Conservation (phyloP, 2,329 filamentous ascomycete genomes). For the Chrysosphaeria jannelii region DNA sequence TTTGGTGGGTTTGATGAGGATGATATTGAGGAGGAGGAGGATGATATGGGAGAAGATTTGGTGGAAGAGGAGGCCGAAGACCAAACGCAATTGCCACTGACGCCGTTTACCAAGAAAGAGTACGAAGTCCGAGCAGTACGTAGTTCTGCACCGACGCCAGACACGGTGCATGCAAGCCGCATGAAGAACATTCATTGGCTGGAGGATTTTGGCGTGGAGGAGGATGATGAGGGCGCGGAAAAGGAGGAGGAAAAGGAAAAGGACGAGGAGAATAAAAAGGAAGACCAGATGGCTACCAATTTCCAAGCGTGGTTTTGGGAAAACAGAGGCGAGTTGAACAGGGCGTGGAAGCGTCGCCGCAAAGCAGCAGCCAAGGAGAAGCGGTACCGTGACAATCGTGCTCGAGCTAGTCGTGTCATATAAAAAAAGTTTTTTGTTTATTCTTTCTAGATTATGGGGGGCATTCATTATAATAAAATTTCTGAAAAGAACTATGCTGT, state of each 20-base stretch:
- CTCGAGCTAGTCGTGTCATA: constrained; percentile 11
- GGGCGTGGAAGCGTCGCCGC: constrained; percentile 32
- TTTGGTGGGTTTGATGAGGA: constrained; percentile 36
- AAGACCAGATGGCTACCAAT: constrained; percentile 12
- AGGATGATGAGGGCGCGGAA: constrained; percentile 11
- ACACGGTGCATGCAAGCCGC: constrained; percentile 51
- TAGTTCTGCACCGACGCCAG: constrained; percentile 79
- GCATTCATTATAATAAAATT: too few relatives aligned
- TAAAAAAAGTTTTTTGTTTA: too few relatives aligned
- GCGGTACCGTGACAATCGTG: constrained; percentile 32
- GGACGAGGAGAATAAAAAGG: constrained; percentile 5
- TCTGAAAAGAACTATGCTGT: too few relatives aligned
- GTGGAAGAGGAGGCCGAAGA: constrained; percentile 9
- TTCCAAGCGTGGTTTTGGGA: constrained; percentile 42
- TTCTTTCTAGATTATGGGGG: too few relatives aligned
- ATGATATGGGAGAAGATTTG: constrained; percentile 11
- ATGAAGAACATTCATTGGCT: constrained; percentile 22
- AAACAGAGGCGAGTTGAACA: constrained; percentile 30
- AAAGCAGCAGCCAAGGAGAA: constrained; percentile 35
- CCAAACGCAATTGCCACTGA: constrained; percentile 12
- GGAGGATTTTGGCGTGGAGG: constrained; percentile 14
- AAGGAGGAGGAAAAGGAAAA: constrained; percentile 7
- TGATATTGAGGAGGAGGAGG: constrained; percentile 7
- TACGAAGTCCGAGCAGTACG: constrained; percentile 43
- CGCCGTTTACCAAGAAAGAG: constrained; percentile 57